phyloP scores from a whole-genome alignment of 129 eudicot species.

The Heracleum sosnowskyi region DNA sequence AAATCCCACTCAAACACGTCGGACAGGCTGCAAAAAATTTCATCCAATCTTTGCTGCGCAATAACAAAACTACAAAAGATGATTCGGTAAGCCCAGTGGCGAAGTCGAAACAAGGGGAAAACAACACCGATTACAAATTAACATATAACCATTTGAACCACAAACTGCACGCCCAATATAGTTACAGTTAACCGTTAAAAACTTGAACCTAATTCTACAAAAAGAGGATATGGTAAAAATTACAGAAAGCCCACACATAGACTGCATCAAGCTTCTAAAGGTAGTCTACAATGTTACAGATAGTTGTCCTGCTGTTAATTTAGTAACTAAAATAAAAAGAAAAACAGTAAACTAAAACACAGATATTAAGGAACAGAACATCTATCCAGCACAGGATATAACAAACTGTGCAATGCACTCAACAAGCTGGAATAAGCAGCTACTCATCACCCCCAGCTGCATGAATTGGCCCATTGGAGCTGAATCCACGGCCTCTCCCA shows the following conservation, averaged over 20 bases:
- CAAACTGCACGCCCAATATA: conserved; percentile 14
- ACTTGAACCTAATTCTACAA: conserved; percentile 18
- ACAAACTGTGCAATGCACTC: conserved; percentile 15
- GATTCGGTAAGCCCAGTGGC: not conserved
- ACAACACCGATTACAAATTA: not conserved
- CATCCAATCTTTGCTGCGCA: not conserved
- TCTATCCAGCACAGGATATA: conserved; percentile 31
- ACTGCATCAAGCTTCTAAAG: conserved; percentile 26
- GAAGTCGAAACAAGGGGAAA: not conserved
- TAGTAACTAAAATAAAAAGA: conserved; percentile 4
- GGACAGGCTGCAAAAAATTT: not conserved
- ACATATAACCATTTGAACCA: not conserved
- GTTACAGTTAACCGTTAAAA: conserved; percentile 9
- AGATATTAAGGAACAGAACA: conserved; percentile 31
- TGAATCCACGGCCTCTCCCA: conserved; percentile 71
- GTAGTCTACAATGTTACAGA: conserved; percentile 47
- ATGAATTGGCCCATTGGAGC: conserved; percentile 46
- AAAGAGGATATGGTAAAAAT: not conserved
- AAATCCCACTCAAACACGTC: not conserved
- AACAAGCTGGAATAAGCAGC: conserved; percentile 12
- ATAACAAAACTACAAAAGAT: not conserved
- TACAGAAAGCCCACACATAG: conserved; percentile 18
- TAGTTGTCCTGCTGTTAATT: conserved; percentile 29
- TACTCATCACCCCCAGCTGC: conserved; percentile 42
- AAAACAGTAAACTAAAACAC: not conserved